Conservation (phyloP, 2,329 filamentous ascomycete genomes). For the Lasiodiplodia gonubiensis region DNA sequence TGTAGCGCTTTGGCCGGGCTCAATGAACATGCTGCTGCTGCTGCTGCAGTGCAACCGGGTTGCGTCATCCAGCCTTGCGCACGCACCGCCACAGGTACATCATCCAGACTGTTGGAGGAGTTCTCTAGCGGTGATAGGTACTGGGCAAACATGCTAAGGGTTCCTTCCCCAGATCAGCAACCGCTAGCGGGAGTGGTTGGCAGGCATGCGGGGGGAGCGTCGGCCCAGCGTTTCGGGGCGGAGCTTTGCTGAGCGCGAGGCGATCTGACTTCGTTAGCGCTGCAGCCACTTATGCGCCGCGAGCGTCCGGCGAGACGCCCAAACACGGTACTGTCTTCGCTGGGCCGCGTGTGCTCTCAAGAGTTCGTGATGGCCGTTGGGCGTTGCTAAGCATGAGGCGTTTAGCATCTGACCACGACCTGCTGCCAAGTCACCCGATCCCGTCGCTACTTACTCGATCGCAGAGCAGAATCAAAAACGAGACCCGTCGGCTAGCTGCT, state of each 20-base stretch:
- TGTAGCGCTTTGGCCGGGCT: background rate
- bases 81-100: conserved; percentile 7
- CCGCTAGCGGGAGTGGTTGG: conserved; percentile 12
- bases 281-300: background rate
- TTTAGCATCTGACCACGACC: background rate
- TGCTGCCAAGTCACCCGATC: background rate
- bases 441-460: background rate
- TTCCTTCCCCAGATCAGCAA: conserved; percentile 12
- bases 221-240: background rate
- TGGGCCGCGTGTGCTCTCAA: background rate
- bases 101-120: background rate
- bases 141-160: background rate
- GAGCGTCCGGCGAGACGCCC: background rate
- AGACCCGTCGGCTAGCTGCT: too few species aligned
- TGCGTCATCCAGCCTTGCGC: background rate
- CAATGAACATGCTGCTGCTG: background rate
- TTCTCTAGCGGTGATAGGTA: background rate
- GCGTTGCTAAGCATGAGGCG: background rate
- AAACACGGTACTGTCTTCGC: background rate
- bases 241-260: conserved; percentile 8
- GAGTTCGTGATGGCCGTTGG: background rate
- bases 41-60: background rate
- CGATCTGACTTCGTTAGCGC: background rate
- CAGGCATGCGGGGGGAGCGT: conserved; percentile 11
- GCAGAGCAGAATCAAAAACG: background rate